These are phyloP conservation scores for Pseudotulostoma volvatum DNA, from an alignment of 495 filamentous ascomycete species.

Conservation along the genomic window DNA sequence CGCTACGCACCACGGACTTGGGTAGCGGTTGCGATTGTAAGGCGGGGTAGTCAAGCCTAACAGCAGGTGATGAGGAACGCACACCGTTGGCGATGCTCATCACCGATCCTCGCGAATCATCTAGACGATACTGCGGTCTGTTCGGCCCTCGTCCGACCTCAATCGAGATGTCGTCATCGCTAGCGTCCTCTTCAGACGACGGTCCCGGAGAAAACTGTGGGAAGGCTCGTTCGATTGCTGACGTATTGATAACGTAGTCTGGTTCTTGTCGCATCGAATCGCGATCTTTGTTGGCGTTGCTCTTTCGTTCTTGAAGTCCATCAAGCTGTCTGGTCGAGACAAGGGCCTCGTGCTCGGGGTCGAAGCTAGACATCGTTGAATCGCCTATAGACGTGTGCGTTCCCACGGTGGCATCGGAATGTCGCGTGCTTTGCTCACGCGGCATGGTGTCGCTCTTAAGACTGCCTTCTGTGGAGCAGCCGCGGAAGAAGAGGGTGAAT, in stretches of 20 bases:
- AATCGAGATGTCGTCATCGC: conserved; percentile 23
- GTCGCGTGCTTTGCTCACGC: conserved; percentile 11
- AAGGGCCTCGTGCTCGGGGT: conserved; percentile 35
- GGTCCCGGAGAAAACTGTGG: conserved; percentile 39
- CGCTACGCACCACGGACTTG: conserved; percentile 16
- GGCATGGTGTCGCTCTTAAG: conserved; percentile 24
- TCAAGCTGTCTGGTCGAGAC: conserved; percentile 34
- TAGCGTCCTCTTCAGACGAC: conserved; percentile 24
- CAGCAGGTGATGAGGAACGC: conserved; percentile 30
- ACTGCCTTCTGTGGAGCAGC: too few species aligned
- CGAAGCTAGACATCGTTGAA: conserved; percentile 29
- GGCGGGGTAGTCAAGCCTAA: conserved; percentile 29
- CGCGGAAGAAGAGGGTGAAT: too few species aligned
- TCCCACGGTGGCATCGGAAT: conserved; percentile 7
- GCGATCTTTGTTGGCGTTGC: conserved; percentile 11
- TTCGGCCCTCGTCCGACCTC: conserved; percentile 27
- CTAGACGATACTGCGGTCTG: conserved; percentile 18
- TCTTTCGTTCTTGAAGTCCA: conserved; percentile 16
- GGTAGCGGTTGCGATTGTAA: conserved; percentile 24
- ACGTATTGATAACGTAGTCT: conserved; percentile 42
- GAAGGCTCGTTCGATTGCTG: conserved; percentile 43
- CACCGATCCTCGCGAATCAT: conserved; percentile 28
- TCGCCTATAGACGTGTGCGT: conserved; percentile 20
- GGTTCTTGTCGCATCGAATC: conserved; percentile 16
- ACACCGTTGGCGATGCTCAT: conserved; percentile 34